phyloP scores from a whole-genome alignment of 148 eudicot species.

The Camellia japonica region DNA sequence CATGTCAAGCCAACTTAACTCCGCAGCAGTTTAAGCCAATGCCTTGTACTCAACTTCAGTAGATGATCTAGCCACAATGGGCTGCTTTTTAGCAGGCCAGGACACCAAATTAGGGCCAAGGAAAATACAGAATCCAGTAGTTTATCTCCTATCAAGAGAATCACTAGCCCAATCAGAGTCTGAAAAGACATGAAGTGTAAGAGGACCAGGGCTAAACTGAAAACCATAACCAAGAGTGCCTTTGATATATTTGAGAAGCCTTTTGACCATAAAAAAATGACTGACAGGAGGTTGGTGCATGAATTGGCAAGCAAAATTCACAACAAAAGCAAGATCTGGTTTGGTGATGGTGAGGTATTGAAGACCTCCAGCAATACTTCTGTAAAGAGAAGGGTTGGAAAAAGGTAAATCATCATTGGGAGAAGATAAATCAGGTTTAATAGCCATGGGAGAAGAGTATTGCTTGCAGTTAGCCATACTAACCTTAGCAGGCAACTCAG shows the following conservation, averaged over 20 bases:
- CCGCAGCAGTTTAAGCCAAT: neutral
- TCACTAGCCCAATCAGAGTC: too few species aligned
- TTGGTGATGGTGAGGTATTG: neutral
- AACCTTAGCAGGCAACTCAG: too few species aligned
- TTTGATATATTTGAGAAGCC: neutral
- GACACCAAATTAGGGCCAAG: neutral
- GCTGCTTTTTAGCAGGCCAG: too few species aligned
- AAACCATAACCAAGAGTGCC: neutral
- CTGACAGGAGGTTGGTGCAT: neutral
- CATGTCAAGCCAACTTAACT: neutral
- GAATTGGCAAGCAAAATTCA: neutral
- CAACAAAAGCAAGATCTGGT: too few species aligned
- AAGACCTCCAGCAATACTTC: neutral
- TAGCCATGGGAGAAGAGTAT: too few species aligned
- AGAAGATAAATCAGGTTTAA: too few species aligned
- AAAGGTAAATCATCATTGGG: too few species aligned
- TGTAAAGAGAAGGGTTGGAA: neutral
- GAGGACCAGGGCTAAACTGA: too few species aligned
- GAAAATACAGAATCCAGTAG: neutral
- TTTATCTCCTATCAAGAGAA: too few species aligned
- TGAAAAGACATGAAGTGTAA: too few species aligned
- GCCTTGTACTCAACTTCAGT: neutral
- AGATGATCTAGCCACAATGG: too few species aligned
- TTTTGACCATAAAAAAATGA: neutral
- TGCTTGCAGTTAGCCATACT: too few species aligned